phyloP scores from a whole-genome alignment of 2,329 filamentous ascomycete species.

The Botrytis deweyae region DNA sequence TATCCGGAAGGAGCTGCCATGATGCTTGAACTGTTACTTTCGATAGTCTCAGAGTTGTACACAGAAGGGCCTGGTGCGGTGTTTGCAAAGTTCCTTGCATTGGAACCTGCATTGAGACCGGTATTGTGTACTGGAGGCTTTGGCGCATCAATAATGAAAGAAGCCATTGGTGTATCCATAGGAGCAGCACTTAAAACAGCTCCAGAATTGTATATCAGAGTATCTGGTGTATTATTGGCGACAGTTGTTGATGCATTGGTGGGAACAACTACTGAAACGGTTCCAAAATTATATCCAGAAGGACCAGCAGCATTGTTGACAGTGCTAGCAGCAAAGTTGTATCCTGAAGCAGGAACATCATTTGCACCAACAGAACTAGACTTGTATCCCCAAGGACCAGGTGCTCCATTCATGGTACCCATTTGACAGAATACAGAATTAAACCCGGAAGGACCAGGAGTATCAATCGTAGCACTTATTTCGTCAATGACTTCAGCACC shows the following conservation, averaged over 20 bases:
- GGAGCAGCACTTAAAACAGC: neutral
- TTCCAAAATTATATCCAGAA: neutral
- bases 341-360: neutral
- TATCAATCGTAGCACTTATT: too few relatives aligned
- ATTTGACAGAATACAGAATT: neutral
- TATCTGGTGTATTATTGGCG: neutral
- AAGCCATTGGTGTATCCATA: too few relatives aligned
- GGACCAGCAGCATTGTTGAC: neutral
- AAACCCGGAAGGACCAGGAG: neutral
- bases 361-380: neutral
- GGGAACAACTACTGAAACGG: neutral
- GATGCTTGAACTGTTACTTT: neutral
- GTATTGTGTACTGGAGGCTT: neutral
- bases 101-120: too few relatives aligned
- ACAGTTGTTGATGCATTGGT: neutral
- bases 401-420: too few relatives aligned
- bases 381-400: neutral
- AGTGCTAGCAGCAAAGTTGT: neutral
- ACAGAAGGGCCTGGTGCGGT: neutral
- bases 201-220: neutral
- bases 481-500: neutral
- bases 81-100: too few relatives aligned
- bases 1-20: neutral
- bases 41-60: neutral
- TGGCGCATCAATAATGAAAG: neutral